phyloP scores from a whole-genome alignment of 257 asterid species.

The Galeopsis tetrahit region DNA sequence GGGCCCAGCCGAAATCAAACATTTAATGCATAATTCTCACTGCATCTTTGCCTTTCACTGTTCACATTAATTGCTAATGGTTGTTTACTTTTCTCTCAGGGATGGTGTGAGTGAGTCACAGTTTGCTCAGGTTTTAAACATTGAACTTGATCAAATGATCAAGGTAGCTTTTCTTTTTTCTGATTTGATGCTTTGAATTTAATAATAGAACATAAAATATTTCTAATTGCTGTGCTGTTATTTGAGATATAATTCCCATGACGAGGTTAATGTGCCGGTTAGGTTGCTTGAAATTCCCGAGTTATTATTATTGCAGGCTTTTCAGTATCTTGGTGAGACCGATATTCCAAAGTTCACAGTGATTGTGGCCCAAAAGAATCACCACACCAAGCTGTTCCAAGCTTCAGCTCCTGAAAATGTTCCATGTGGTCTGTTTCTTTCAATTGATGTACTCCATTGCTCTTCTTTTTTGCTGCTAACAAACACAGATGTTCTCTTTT shows the following conservation, averaged over 20 bases:
- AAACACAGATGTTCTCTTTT: conserved; percentile 25
- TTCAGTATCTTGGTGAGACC: conserved; percentile 77
- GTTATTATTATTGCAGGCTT: conserved; percentile 58
- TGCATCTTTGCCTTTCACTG: conserved; percentile 23
- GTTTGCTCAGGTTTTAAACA: conserved; percentile 74
- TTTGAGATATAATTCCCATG: not conserved
- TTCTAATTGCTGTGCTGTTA: not conserved
- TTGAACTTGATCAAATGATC: conserved; percentile 83
- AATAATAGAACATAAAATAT: not conserved
- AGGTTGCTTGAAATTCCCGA: conserved; percentile 29
- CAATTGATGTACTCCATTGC: conserved; percentile 9
- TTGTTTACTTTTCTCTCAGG: conserved; percentile 50
- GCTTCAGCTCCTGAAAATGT: conserved; percentile 70
- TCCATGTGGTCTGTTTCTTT: conserved; percentile 67
- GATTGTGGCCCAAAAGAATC: conserved; percentile 88
- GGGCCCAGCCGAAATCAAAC: not conserved
- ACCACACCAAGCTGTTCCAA: conserved; percentile 84
- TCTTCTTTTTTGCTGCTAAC: conserved; percentile 13
- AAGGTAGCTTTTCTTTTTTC: conserved; percentile 60
- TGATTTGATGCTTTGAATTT: conserved; percentile 29
- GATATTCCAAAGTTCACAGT: conserved; percentile 80
- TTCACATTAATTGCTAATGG: conserved; percentile 30
- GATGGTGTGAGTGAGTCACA: conserved; percentile 98
- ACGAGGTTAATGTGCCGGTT: conserved; percentile 4
- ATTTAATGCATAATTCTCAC: conserved; percentile 23